Evolutionary conservation across 2,329 filamentous ascomycete genomes (phyloP), one percentile per base, ranked within the genome.

Genomic region (Fusarium devonianum): DNA sequence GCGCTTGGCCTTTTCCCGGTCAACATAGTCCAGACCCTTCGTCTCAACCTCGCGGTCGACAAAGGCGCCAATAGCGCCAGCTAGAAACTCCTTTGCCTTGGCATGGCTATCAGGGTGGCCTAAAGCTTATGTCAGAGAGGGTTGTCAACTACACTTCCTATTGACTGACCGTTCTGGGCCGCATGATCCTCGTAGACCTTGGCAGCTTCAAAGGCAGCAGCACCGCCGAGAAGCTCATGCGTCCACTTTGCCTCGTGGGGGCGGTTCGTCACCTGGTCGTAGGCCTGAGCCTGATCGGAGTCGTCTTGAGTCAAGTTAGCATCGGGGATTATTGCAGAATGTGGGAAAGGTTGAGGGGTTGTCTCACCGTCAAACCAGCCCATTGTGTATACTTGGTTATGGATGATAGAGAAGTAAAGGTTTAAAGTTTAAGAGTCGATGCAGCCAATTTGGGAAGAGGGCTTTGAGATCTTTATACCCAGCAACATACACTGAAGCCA

Each of bases 11-110:
- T 64, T 26, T 40, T 69, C 65, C 2, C 17, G 19, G 9, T 69
- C 67, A n/a, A 61, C 44, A 19, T 51, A 63, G 34, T 69, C 67
- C 1, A 69, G 40, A 1, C 67, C 67, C 21, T 56, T 63, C 0
- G 65, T 69, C 56, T 69, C 67, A 17, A 69, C 56, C 37, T 69
- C 67, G 1, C 65, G 58, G 12, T 69, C 67, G n/a, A 69, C 65
- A 22, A 69, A 69, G 30, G 57, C 62, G 7, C 67, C 67, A 12
- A 69, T 60, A 3, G 50, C 50, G 29, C 67, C 67, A 3, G 53
- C 67, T 0, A 69, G 18, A 2, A 69, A 58, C 14, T 69, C 67
- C 52, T 69, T 69, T 1, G 67, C 67, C 41, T 55, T 37, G 16
- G 66, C 67, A 30, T 69, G 67, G 4, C 39, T 48, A 8, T 55